A percentile compares a stretch with the other conserved stretches of the same genome.
Evolutionary conservation across 163 green algal species (phyloP).

Genomic region (Volvox carteri): DNA sequence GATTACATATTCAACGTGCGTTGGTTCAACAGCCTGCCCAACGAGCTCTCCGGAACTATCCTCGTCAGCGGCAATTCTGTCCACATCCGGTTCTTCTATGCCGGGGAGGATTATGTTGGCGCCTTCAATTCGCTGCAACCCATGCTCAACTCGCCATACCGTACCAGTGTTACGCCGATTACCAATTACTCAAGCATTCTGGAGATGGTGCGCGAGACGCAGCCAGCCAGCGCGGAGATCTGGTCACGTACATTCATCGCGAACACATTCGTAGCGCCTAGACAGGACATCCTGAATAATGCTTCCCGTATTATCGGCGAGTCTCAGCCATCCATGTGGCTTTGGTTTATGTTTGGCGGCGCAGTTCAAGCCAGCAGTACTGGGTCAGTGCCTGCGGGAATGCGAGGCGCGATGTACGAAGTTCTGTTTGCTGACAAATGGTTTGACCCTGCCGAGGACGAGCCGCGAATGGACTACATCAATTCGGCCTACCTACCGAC

Average conservation of each 20-base stretch:
- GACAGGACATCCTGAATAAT: not conserved
- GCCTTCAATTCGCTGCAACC: conserved; percentile 17
- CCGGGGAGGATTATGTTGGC: not conserved
- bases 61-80: not conserved
- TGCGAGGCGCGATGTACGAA: conserved; percentile 40
- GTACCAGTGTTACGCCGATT: not conserved
- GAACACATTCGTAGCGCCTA: not conserved
- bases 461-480: not conserved
- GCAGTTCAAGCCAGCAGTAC: not conserved
- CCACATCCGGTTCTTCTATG: not conserved
- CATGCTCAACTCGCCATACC: not conserved
- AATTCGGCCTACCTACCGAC: not conserved
- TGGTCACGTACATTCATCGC: not conserved
- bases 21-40: conserved; percentile 9
- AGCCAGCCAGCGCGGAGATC: not conserved
- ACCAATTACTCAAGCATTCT: not conserved
- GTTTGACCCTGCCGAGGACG: conserved; percentile 10
- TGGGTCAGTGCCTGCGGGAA: conserved; percentile 13
- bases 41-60: not conserved
- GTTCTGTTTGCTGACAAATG: not conserved
- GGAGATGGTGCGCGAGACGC: not conserved
- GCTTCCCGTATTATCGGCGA: not conserved
- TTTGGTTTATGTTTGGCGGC: conserved; percentile 28
- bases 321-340: not conserved
- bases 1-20: conserved; percentile 8